Conservation (phyloP, 2,329 filamentous ascomycete species). For the Catunica adiposa region DNA sequence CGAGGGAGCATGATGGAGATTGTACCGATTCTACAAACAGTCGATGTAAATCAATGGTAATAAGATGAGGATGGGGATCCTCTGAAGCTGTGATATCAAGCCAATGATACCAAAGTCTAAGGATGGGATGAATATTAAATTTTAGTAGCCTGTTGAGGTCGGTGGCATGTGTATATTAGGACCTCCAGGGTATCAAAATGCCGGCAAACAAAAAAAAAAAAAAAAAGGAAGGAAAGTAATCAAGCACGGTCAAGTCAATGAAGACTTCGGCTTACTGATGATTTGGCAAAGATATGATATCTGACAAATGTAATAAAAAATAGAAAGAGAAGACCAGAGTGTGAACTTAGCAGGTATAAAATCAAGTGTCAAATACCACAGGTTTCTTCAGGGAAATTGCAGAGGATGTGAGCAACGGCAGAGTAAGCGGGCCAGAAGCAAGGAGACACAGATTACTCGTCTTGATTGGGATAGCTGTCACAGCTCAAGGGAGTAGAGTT, state of each 20-base stretch:
- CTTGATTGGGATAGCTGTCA: not conserved
- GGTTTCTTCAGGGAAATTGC: not conserved
- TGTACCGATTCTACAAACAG: too few species aligned
- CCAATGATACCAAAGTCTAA: not conserved
- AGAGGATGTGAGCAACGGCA: not conserved
- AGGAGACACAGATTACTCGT: not conserved
- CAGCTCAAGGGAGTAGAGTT: not conserved
- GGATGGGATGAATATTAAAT: not conserved
- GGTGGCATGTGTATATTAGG: not conserved
- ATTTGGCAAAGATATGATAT: too few species aligned
- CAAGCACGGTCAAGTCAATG: too few species aligned
- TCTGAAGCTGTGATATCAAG: not conserved
- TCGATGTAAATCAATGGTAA: not conserved
- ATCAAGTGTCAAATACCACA: too few species aligned
- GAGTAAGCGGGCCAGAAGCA: not conserved
- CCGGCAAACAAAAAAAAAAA: too few species aligned
- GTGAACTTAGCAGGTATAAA: too few species aligned
- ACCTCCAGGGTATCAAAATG: too few species aligned
- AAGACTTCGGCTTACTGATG: too few species aligned
- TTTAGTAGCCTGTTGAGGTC: not conserved
- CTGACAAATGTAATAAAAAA: too few species aligned
- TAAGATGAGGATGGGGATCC: not conserved
- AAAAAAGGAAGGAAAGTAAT: too few species aligned
- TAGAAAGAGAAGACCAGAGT: too few species aligned
- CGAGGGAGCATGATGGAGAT: slow-evolving; percentile 7